Base-by-base conservation (phyloP, 2,329 filamentous ascomycete species). In the Ramichloridium luteum region DNA sequence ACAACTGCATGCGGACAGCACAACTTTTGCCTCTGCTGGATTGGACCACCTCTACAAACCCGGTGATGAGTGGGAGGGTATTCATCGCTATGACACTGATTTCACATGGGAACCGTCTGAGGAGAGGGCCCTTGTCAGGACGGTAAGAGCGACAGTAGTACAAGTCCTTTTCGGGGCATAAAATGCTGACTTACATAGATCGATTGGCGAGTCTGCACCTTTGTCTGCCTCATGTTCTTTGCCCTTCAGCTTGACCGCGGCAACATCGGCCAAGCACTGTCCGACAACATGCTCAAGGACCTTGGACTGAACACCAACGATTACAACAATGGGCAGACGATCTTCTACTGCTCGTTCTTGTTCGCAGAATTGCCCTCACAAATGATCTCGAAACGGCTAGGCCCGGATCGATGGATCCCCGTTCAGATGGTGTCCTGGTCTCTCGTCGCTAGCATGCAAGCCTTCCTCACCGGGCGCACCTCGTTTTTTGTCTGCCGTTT, bases 331-430 rank as follows among this genome's bases (percentile, higher is more conserved):
- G 47, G 45, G n/a, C 36, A 61, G 30, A 60, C 58, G 0, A 61
- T 80, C 6, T 92, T 92, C 63, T 88, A 81, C 57, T 68, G 72
- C 14, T 84, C 82, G 56, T 93, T 93, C 60, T 82, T 93, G 10
- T 44, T 52, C 28, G 54, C 55, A 4, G 55, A 57, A 30, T 30
- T 58, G 13, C 55, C 55, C 1, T 54, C 51, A 12, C 52, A 53
- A 34, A 40, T 55, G n/a, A 55, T 65, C 8, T 61, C 57, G 27
- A 65, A 65, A 39, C 56, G 57, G 28, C 44, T 60, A 4, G 61
- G 62, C 0, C 60, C 62, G 3, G 57, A 61, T 34, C 55, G 58
- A 9, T 63, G 60, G 51, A 59, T 65, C 4, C 61, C 60, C 1
- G 48, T 53, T 8, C 54, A 62, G 30, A 40, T 32, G 14, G 34